A percentile compares a stretch with the other conserved stretches of the same genome.
Conservation (phyloP, 768 basidiomycete genomes). For the Atractiella rhizophila region DNA sequence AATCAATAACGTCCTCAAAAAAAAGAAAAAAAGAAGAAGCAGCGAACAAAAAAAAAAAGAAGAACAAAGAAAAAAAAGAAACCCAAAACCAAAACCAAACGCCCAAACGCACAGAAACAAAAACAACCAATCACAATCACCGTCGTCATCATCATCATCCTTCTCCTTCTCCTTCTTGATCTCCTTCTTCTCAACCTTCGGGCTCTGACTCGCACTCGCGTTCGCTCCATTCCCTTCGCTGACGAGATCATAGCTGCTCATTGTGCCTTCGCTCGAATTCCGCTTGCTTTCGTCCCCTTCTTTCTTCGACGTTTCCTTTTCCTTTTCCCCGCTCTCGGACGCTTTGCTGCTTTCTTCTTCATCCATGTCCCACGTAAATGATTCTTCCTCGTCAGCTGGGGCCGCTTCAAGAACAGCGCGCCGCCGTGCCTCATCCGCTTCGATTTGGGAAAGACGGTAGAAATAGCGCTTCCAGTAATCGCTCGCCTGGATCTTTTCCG, state of each 20-base stretch:
- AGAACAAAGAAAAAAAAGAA: too few species aligned
- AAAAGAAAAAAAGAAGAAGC: too few species aligned
- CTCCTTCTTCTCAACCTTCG: background rate
- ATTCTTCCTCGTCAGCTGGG: conserved; percentile 39
- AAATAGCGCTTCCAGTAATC: conserved; percentile 73
- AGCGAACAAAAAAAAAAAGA: too few species aligned
- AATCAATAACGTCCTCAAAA: too few species aligned
- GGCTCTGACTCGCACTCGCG: conserved; percentile 8
- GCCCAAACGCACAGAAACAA: too few species aligned
- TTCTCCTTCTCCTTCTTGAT: background rate
- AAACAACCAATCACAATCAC: conserved; percentile 5
- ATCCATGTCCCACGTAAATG: conserved; percentile 76
- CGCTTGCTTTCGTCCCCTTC: background rate
- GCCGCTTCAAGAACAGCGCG: conserved; percentile 42
- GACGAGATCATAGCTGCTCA: conserved; percentile 14
- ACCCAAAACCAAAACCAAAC: too few species aligned
- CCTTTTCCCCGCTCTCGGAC: background rate
- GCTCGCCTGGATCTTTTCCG: conserved; percentile 17
- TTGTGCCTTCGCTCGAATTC: conserved; percentile 7
- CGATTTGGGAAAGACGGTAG: conserved; percentile 31
- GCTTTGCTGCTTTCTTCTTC: conserved; percentile 37
- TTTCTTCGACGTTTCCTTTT: background rate
- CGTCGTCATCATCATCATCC: conserved; percentile 2
- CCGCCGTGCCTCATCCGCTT: conserved; percentile 27
- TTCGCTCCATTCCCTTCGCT: too few species aligned